These are phyloP conservation scores for Cyclocybe cylindracea DNA, from an alignment of 768 basidiomycete genomes.

Conservation along the genomic window DNA sequence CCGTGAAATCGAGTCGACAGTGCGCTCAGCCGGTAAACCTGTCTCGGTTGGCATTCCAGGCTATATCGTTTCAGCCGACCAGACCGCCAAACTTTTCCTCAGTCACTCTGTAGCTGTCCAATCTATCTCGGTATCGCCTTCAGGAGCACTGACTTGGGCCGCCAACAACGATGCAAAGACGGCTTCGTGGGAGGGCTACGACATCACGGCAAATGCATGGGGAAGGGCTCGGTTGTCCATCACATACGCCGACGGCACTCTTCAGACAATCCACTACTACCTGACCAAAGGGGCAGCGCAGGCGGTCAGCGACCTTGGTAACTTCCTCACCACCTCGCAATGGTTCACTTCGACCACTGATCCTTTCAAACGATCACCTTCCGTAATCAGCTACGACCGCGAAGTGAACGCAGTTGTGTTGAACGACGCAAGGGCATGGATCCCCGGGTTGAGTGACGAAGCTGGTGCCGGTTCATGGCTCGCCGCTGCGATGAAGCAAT, in stretches of 20 bases:
- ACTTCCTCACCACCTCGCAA: constrained; percentile 53
- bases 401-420: constrained; percentile 48
- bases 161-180: constrained; percentile 43
- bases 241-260: constrained; percentile 49
- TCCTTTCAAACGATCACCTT: constrained; percentile 54
- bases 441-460: constrained; percentile 60
- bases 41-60: constrained; percentile 56
- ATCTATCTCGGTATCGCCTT: constrained; percentile 44
- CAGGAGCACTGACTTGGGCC: constrained; percentile 47
- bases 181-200: constrained; percentile 46
- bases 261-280: constrained; percentile 56
- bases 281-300: constrained; percentile 47
- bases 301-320: constrained; percentile 48
- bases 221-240: constrained; percentile 51
- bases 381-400: constrained; percentile 55
- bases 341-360: constrained; percentile 53
- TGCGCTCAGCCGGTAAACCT: constrained; percentile 42
- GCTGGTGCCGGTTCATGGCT: constrained; percentile 63
- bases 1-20: constrained; percentile 45
- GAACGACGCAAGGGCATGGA: constrained; percentile 58
- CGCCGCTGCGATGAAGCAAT: constrained; percentile 58
- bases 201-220: constrained; percentile 44
- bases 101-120: constrained; percentile 41
- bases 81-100: constrained; percentile 52
- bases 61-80: constrained; percentile 51